These are phyloP conservation scores for Globisporangium splendens DNA, from an alignment of 352 stramenopile genomes.

Conservation along the genomic window DNA sequence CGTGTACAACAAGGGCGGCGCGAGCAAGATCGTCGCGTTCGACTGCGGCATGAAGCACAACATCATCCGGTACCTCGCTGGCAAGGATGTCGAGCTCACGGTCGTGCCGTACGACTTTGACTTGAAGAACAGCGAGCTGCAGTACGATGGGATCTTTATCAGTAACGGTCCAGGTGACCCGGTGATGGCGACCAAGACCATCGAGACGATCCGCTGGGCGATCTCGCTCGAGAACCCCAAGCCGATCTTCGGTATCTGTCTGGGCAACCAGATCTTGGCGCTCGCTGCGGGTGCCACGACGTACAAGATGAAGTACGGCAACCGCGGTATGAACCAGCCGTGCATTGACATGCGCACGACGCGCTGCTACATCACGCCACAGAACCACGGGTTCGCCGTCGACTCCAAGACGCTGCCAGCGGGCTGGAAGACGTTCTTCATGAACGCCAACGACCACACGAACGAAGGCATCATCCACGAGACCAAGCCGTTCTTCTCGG, in stretches of 20 bases:
- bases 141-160: conserved; percentile 98
- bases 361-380: conserved; percentile 97
- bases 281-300: conserved; percentile 93
- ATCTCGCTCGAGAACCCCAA: conserved; percentile 81
- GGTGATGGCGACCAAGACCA: conserved; percentile 91
- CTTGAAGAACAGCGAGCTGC: conserved; percentile 86
- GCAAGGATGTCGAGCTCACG: conserved; percentile 88
- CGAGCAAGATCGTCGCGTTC: conserved; percentile 93
- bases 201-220: conserved; percentile 90
- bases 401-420: conserved; percentile 89
- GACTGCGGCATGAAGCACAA: conserved; percentile 99
- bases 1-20: conserved; percentile 93
- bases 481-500: conserved; percentile 96
- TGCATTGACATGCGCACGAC: conserved; percentile 95
- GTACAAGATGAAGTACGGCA: conserved; percentile 98
- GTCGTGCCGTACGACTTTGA: conserved; percentile 97
- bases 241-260: conserved; percentile 98
- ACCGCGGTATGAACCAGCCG: conserved; percentile 98
- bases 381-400: conserved; percentile 98
- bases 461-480: conserved; percentile 99
- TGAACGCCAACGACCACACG: conserved; percentile 98
- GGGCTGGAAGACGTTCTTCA: conserved; percentile 96
- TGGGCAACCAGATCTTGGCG: conserved; percentile 97
- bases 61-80: conserved; percentile 97
- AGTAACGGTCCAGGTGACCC: conserved; percentile 97